Base-by-base conservation (phyloP, 2,329 filamentous ascomycete species). In the Colletotrichum gloeosporioides region DNA sequence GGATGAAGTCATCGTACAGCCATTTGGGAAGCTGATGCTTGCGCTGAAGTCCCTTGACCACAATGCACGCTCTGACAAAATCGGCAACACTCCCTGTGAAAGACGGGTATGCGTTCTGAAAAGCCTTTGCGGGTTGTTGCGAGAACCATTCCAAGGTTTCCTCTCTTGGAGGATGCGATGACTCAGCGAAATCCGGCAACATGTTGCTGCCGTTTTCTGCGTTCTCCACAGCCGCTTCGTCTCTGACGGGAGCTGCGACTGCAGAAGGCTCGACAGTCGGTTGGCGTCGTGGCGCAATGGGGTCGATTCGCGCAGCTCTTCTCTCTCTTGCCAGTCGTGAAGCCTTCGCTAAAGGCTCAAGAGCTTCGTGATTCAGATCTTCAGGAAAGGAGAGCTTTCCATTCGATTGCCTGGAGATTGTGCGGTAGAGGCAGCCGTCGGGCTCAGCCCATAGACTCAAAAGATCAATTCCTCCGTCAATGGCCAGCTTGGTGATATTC, bases 1-100 rank as follows among this genome's bases (percentile, higher is more conserved):
- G 82, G 34, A 92, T 86, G 69, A 91, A 89, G 71, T 91, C 90
- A 78, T 92, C 90, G 75, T 87, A 91, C 0, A 90, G 79, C 69
- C 83, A 89, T 29, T 85, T 84, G 15, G 85, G 83, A 22, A 90
- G 79, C 6, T 78, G 68, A 10, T 82, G 81, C 15, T 81, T 78
- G 29, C 81, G 78, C 57, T 82, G 81, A 2, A 89, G 81, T 68
- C 83, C 84, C 22, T 86, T 81, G 9, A 91, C 79, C 77, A 84
- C 88, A 0, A 88, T 80, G 67, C 89, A 87, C 0, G 87, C 88
- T 27, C 82, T 83, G 29, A 90, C 79, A 69, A 91, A 91, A 12
- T 85, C 80, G 6, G 78, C 79, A 6, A 85, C 79, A 31, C 79
- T 86, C 2, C 86, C 88, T 2, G 73, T 73, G 68, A 87, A 87